Conservation (phyloP, 78 protist genomes). For the Dictyostelium firmibasis region DNA sequence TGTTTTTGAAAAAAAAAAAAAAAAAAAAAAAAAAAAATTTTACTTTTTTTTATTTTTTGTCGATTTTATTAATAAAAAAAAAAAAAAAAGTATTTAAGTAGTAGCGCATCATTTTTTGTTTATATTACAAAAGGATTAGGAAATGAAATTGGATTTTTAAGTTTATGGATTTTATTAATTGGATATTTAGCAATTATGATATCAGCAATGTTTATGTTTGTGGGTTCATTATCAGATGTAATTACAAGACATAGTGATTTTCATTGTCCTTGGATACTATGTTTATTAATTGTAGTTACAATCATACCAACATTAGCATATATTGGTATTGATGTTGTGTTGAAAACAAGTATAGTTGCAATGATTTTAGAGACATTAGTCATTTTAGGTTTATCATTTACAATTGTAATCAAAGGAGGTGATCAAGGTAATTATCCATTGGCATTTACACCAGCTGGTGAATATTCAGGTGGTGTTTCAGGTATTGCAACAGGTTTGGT, state of each 20-base stretch:
- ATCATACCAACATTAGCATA: conserved; percentile 27
- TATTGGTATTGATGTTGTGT: conserved; percentile 26
- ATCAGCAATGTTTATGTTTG: neutral
- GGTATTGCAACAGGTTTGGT: conserved; percentile 40
- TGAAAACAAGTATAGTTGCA: conserved; percentile 1
- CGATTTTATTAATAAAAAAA: no score
- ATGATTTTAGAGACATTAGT: conserved; percentile 19
- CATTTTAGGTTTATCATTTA: neutral
- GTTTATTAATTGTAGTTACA: neutral
- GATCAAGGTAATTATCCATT: conserved; percentile 44
- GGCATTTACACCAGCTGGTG: conserved; percentile 64
- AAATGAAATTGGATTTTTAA: conserved; percentile 13
- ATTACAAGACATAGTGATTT: neutral
- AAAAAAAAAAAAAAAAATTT: no score
- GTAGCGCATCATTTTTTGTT: conserved; percentile 23
- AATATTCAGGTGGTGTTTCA: neutral
- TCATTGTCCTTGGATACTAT: conserved; percentile 17
- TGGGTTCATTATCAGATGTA: conserved; percentile 3
- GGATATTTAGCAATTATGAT: conserved; percentile 10
- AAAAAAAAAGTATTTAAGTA: neutral
- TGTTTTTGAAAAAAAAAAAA: neutral
- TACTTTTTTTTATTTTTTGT: no score
- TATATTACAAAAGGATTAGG: conserved; percentile 37
- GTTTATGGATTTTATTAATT: conserved; percentile 17
- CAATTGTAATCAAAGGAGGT: conserved; percentile 47